Percentiles rank a stretch among this genome's conserved stretches.
Conservation (phyloP, 345 rosid genomes). For the Mangifera indica region DNA sequence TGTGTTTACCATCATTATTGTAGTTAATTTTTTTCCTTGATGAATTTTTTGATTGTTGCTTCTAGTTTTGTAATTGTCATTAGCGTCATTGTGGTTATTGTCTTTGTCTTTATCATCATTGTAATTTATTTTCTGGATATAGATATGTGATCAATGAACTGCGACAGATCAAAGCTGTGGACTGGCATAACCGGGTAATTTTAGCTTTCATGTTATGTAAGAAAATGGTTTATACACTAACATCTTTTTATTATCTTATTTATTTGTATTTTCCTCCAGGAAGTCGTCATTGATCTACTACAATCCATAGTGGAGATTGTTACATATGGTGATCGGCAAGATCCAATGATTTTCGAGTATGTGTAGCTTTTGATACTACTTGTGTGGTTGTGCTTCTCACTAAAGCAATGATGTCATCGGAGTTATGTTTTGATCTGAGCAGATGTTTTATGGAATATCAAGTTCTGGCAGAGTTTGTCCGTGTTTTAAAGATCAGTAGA, state of each 20-base stretch:
- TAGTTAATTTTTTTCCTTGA: no score
- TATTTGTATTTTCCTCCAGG: constrained; percentile 31
- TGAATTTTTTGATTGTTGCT: not conserved
- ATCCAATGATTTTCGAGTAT: constrained; percentile 60
- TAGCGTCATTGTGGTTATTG: not conserved
- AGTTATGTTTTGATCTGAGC: constrained; percentile 15
- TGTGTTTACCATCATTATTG: not conserved
- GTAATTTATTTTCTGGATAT: constrained; percentile 14
- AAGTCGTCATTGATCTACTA: constrained; percentile 48
- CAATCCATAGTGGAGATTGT: constrained; percentile 67
- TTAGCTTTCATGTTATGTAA: not conserved
- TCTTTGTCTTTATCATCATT: not conserved
- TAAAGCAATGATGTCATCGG: not conserved
- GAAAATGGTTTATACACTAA: not conserved
- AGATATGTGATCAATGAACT: constrained; percentile 49
- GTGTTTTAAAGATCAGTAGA: constrained; percentile 43
- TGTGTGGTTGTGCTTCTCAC: constrained; percentile 8
- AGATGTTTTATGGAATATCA: constrained; percentile 67
- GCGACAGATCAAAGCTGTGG: constrained; percentile 46
- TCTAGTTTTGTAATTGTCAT: not conserved
- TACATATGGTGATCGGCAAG: constrained; percentile 61
- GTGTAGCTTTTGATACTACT: not conserved
- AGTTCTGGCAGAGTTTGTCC: constrained; percentile 63
- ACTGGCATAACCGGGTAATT: constrained; percentile 46
- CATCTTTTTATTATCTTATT: constrained; percentile 7